Evolutionary conservation across 257 asterid species (phyloP).

Genomic region (Penstemon davidsonii): DNA sequence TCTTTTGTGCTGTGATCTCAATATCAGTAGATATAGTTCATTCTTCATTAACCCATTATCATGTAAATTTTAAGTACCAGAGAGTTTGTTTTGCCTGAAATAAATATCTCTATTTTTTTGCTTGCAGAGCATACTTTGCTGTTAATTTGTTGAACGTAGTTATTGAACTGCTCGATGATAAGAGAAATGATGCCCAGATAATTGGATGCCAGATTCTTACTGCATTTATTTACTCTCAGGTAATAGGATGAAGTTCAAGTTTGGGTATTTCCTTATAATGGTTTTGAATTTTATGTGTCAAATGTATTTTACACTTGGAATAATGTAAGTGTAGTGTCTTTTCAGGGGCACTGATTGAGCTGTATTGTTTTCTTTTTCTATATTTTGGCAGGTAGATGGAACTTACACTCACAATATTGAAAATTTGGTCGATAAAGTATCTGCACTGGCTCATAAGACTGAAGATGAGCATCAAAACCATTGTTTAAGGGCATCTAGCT

Average conservation of each 20-base stretch:
- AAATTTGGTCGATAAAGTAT: conserved; percentile 63
- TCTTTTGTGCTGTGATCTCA: conserved; percentile 13
- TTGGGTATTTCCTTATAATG: conserved; percentile 5
- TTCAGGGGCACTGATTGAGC: neutral
- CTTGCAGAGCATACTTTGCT: conserved; percentile 86
- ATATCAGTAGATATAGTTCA: neutral
- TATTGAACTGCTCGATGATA: conserved; percentile 69
- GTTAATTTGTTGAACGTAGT: conserved; percentile 64
- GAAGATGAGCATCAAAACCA: conserved; percentile 60
- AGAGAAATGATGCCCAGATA: conserved; percentile 57
- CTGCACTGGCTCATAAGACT: conserved; percentile 56
- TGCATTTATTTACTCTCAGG: conserved; percentile 83
- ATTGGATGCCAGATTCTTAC: conserved; percentile 83
- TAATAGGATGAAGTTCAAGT: conserved; percentile 27
- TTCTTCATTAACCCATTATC: conserved; percentile 4
- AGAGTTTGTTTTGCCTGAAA: conserved; percentile 7
- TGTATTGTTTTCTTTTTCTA: conserved; percentile 19
- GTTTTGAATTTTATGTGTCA: conserved; percentile 24
- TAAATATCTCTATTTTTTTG: conserved; percentile 30
- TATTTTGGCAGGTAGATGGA: conserved; percentile 71
- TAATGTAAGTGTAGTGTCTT: neutral
- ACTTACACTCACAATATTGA: conserved; percentile 74
- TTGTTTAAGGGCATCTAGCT: conserved; percentile 80
- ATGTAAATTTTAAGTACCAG: conserved; percentile 4
- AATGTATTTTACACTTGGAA: neutral